Evolutionary conservation across 2,329 filamentous ascomycete species (phyloP).

Genomic region (Alternaria hordeiaustralica): DNA sequence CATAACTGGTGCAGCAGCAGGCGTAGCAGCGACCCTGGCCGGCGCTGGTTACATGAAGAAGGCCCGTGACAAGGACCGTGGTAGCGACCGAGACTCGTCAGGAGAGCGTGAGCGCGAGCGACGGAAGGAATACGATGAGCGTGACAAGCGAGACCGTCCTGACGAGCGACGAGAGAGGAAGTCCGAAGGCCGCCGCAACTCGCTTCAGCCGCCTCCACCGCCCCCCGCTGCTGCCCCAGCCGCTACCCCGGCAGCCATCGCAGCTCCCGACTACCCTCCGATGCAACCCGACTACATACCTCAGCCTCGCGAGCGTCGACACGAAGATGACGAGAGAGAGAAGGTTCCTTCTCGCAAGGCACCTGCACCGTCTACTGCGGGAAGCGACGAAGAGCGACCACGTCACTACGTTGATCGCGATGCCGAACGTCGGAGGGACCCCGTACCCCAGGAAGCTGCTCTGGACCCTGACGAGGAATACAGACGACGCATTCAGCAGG

Average conservation of each 20-base stretch:
- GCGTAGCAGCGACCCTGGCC: conserved; percentile 38
- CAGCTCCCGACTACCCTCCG: conserved; percentile 17
- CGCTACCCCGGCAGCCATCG: conserved; percentile 18
- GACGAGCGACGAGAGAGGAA: conserved; percentile 37
- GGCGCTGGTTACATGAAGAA: conserved; percentile 39
- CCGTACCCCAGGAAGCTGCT: conserved; percentile 33
- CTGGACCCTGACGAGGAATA: conserved; percentile 60
- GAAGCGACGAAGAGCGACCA: conserved; percentile 43
- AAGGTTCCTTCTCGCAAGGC: conserved; percentile 31
- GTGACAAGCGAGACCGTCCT: conserved; percentile 30
- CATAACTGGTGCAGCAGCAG: conserved; percentile 40
- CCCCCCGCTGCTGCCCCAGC: conserved; percentile 22
- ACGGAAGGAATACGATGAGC: conserved; percentile 38
- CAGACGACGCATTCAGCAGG: conserved; percentile 55
- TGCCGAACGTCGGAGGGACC: conserved; percentile 42
- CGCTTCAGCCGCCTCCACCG: conserved; percentile 22
- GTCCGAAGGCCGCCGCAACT: conserved; percentile 26
- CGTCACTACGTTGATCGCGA: conserved; percentile 48
- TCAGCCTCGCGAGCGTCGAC: conserved; percentile 40
- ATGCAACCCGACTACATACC: conserved; percentile 33
- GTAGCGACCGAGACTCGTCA: conserved; percentile 14
- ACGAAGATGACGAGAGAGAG: conserved; percentile 41
- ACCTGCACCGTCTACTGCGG: conserved; percentile 38
- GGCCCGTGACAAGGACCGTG: conserved; percentile 39
- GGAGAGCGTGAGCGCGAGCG: conserved; percentile 51